Conservation (phyloP, 2,329 filamentous ascomycete genomes). For the Aspergillus aculeatinus region DNA sequence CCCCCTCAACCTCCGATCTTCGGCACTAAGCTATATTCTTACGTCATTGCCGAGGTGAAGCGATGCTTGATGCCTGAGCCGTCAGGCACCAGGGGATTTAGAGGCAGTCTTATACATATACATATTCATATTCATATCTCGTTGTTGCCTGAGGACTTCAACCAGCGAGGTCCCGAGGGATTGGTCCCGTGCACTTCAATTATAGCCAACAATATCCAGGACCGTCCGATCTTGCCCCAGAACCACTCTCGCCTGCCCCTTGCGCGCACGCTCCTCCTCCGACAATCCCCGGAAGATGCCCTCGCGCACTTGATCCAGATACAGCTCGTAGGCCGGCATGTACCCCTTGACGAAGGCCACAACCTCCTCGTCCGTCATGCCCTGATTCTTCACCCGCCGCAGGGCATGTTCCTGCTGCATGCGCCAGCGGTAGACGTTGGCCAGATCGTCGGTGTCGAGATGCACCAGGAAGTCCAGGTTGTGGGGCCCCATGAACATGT, state of each 20-base stretch:
- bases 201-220: background rate
- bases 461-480: background rate
- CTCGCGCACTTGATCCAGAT: background rate
- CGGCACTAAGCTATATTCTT: background rate
- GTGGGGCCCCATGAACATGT: background rate
- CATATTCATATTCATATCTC: background rate
- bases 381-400: background rate
- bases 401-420: constrained; percentile 1
- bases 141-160: background rate
- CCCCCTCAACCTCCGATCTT: background rate
- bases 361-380: background rate
- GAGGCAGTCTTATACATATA: background rate
- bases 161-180: background rate
- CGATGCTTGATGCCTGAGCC: background rate
- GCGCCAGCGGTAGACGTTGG: background rate
- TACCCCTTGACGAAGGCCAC: background rate
- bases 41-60: too few species aligned
- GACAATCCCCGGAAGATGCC: background rate
- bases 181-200: background rate
- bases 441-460: background rate
- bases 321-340: constrained; percentile 4
- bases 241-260: background rate
- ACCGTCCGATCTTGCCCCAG: background rate
- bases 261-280: background rate
- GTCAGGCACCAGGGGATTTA: background rate